Evolutionary conservation across 1,139 yeast species (phyloP).

Genomic region (Taphrina communis): DNA sequence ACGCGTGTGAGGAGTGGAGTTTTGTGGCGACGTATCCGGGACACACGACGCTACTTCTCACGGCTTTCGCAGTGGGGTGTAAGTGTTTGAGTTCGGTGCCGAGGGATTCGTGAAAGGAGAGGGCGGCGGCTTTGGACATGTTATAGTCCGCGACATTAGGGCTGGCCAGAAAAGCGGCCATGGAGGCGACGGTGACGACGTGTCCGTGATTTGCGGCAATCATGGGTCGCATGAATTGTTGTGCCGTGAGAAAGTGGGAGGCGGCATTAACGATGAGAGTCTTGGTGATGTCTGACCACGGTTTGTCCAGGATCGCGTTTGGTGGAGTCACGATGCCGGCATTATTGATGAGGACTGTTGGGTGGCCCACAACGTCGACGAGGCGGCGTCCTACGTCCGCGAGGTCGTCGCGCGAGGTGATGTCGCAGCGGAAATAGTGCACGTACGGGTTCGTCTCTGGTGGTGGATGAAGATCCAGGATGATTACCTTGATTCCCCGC

Average conservation of each 20-base stretch:
- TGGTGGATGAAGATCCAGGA: constrained; percentile 57
- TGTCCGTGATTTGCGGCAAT: constrained; percentile 54
- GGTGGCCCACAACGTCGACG: constrained; percentile 50
- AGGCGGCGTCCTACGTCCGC: constrained; percentile 51
- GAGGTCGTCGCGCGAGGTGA: constrained; percentile 55
- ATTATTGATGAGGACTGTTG: constrained; percentile 69
- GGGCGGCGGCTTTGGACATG: constrained; percentile 35
- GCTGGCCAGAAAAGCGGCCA: constrained; percentile 75
- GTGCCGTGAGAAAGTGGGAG: constrained; percentile 62
- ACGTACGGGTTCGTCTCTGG: constrained; percentile 51
- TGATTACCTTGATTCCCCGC: constrained; percentile 52
- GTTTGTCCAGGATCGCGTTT: constrained; percentile 53
- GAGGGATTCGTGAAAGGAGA: constrained; percentile 24
- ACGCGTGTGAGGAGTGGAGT: not conserved
- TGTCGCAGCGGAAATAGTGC: constrained; percentile 58
- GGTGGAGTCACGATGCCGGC: constrained; percentile 66
- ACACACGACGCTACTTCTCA: constrained; percentile 19
- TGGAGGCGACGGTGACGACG: constrained; percentile 69
- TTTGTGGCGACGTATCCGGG: constrained; percentile 19
- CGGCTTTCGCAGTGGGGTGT: constrained; percentile 14
- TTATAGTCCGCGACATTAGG: constrained; percentile 56
- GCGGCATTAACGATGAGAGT: constrained; percentile 64
- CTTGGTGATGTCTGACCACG: constrained; percentile 48
- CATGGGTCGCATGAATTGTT: constrained; percentile 54
- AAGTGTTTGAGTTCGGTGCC: constrained; percentile 16